Percentiles rank a stretch among this genome's conserved stretches.
phyloP scores from a whole-genome alignment of 2,329 filamentous ascomycete genomes.

The Pseudocercospora pini-densiflorae region DNA sequence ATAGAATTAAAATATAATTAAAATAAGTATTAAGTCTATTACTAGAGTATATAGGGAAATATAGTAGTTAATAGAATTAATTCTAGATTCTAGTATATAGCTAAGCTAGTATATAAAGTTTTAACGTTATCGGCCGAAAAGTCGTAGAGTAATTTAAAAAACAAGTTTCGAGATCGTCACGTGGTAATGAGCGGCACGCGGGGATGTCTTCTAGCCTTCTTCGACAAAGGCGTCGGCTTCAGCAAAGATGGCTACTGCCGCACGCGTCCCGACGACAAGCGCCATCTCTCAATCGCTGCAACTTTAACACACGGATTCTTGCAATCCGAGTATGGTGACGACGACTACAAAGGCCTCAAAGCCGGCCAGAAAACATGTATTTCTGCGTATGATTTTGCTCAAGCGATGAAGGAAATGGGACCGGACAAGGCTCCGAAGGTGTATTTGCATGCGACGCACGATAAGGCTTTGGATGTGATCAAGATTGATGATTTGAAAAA shows the following conservation, averaged over 20 bases:
- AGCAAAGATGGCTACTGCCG: conserved; percentile 26
- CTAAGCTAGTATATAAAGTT: too few species aligned
- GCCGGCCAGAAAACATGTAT: conserved; percentile 27
- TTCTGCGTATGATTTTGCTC: conserved; percentile 22
- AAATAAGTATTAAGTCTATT: too few species aligned
- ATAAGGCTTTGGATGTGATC: conserved; percentile 26
- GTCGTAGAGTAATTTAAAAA: too few species aligned
- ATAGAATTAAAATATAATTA: too few species aligned
- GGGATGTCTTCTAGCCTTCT: conserved; percentile 24
- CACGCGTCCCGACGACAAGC: conserved; percentile 14
- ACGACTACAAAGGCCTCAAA: conserved; percentile 21
- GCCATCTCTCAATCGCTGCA: conserved; percentile 27
- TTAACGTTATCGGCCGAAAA: too few species aligned
- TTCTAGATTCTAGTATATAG: too few species aligned
- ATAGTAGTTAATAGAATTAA: too few species aligned
- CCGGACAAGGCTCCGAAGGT: conserved; percentile 26
- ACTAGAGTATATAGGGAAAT: too few species aligned
- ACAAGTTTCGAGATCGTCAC: too few species aligned
- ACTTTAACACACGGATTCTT: conserved; percentile 26
- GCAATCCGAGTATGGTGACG: conserved; percentile 27
- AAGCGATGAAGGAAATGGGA: conserved; percentile 24
- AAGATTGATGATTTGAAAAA: conserved; percentile 20
- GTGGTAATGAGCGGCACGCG: too few species aligned
- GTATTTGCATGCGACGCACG: conserved; percentile 21
- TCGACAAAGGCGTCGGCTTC: conserved; percentile 23